phyloP scores from a whole-genome alignment of 2,329 filamentous ascomycete genomes.

The Clarireedia homoeocarpa region DNA sequence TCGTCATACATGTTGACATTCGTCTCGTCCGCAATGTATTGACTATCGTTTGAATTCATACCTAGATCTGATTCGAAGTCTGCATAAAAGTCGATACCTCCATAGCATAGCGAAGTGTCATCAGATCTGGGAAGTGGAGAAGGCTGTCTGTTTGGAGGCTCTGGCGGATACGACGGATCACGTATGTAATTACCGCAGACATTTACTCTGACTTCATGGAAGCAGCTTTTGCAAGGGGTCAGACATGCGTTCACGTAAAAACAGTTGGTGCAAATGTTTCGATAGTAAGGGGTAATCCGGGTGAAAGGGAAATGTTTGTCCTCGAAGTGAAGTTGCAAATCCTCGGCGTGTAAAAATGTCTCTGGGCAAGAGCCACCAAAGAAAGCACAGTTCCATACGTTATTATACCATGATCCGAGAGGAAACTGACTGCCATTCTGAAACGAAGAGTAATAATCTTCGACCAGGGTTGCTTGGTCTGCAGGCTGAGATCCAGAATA shows the following conservation, averaged over 20 bases:
- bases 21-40: not conserved
- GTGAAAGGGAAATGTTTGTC: conserved; percentile 20
- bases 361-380: conserved; percentile 16
- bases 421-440: conserved; percentile 19
- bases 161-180: conserved; percentile 13
- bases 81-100: not conserved
- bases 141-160: conserved; percentile 7
- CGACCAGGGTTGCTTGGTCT: not conserved
- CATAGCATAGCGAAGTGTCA: not conserved
- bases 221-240: conserved; percentile 2
- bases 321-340: conserved; percentile 23
- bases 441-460: conserved; percentile 11
- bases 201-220: conserved; percentile 17
- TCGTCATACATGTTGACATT: conserved; percentile 1
- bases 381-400: conserved; percentile 16
- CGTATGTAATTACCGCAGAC: conserved; percentile 24
- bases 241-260: not conserved
- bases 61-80: not conserved
- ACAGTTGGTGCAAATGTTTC: conserved; percentile 16
- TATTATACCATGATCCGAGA: conserved; percentile 14
- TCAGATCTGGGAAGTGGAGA: conserved; percentile 5
- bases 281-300: conserved; percentile 20
- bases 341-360: conserved; percentile 13
- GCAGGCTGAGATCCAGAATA: not conserved
- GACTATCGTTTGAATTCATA: not conserved